A percentile compares a stretch with the other conserved stretches of the same genome.
phyloP scores from a whole-genome alignment of 2,329 filamentous ascomycete genomes.

The Samsoniella hepiali region DNA sequence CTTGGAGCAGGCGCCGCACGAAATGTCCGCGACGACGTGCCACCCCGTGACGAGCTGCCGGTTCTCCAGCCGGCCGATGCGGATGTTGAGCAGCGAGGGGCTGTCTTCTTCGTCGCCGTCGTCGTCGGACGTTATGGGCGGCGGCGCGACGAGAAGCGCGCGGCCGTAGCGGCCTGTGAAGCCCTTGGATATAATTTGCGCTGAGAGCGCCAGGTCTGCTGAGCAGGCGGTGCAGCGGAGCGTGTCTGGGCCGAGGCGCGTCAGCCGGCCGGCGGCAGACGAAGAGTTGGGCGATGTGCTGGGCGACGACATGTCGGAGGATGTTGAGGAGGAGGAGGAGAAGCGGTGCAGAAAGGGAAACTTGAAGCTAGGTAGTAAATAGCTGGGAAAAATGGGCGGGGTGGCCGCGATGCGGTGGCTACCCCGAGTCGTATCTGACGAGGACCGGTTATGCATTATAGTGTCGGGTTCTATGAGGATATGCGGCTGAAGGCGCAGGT shows the following conservation, averaged over 20 bases:
- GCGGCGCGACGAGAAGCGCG: conserved; percentile 55
- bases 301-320: conserved; percentile 17
- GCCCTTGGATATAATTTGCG: conserved; percentile 62
- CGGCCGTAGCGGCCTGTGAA: conserved; percentile 65
- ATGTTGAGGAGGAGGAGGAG: conserved; percentile 32
- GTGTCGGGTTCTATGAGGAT: not conserved
- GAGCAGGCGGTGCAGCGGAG: conserved; percentile 58
- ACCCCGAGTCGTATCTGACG: conserved; percentile 31
- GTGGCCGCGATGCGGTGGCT: conserved; percentile 39
- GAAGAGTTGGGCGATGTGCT: conserved; percentile 30
- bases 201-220: conserved; percentile 57
- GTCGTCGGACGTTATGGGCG: conserved; percentile 16
- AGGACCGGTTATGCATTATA: conserved; percentile 6
- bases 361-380: conserved; percentile 49
- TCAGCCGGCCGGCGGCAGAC: conserved; percentile 33
- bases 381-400: conserved; percentile 47
- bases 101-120: conserved; percentile 20
- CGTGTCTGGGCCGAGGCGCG: conserved; percentile 49
- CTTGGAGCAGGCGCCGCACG: conserved; percentile 51
- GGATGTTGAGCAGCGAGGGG: conserved; percentile 48
- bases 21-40: conserved; percentile 63
- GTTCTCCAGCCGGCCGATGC: conserved; percentile 51
- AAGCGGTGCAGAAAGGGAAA: conserved; percentile 46
- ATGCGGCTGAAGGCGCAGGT: not conserved
- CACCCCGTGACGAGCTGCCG: conserved; percentile 59